Evolutionary conservation across 2,329 filamentous ascomycete species (phyloP).

Genomic region (Huntiella savannae): DNA sequence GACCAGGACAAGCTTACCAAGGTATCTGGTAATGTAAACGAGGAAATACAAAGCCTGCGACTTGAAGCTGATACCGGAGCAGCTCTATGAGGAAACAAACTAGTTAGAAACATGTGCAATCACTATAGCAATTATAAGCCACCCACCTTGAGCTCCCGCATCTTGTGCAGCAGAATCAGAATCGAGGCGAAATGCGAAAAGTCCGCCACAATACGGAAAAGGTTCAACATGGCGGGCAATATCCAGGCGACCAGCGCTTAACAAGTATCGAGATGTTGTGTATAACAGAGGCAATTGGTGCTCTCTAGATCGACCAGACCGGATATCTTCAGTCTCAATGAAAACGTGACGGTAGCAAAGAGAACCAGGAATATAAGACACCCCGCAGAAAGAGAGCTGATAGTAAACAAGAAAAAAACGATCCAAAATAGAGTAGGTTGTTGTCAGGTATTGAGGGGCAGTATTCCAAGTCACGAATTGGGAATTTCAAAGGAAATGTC

Average conservation of each 20-base stretch:
- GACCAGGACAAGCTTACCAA: conserved; percentile 36
- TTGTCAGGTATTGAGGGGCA: background rate
- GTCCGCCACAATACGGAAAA: conserved; percentile 49
- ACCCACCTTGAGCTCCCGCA: conserved; percentile 25
- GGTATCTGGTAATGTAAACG: conserved; percentile 84
- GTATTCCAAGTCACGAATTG: background rate
- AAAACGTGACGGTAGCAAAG: too few relatives aligned
- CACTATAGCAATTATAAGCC: background rate
- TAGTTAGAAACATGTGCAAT: background rate
- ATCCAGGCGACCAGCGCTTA: background rate
- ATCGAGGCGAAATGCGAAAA: conserved; percentile 91
- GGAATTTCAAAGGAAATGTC: background rate
- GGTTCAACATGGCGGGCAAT: conserved; percentile 24
- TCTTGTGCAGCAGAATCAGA: conserved; percentile 89
- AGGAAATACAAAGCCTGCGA: conserved; percentile 88
- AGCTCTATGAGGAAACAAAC: conserved; percentile 46
- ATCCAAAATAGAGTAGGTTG: too few relatives aligned
- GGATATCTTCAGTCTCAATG: too few relatives aligned
- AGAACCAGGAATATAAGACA: too few relatives aligned
- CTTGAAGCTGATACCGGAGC: conserved; percentile 95
- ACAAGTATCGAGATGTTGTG: background rate
- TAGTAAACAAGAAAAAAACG: too few relatives aligned
- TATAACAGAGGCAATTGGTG: too few relatives aligned
- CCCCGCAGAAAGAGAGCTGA: too few relatives aligned
- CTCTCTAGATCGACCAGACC: too few relatives aligned